Conservation (phyloP, 1,284 basidiomycete species). For the Ceratobasidium sp. region DNA sequence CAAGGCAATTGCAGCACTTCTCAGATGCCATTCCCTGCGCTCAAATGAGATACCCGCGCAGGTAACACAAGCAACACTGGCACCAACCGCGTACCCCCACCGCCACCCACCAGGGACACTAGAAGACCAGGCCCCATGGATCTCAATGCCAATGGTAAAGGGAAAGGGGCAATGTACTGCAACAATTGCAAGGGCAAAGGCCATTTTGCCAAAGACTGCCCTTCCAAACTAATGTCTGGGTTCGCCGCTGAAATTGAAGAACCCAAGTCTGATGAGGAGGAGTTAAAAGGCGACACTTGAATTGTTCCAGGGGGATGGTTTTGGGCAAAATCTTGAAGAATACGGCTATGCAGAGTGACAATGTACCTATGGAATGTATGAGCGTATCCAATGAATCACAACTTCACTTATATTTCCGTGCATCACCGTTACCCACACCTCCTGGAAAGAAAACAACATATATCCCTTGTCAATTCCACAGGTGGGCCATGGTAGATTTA, state of each 20-base stretch:
- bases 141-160: not conserved
- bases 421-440: not conserved
- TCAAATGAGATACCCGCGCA: not conserved
- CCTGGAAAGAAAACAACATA: not conserved
- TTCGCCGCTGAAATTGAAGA: not conserved
- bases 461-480: not conserved
- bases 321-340: constrained; percentile 7
- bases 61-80: not conserved
- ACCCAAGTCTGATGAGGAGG: not conserved
- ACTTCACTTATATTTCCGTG: not conserved
- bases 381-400: not conserved
- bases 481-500: constrained; percentile 1
- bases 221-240: not conserved
- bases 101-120: not conserved
- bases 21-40: not conserved
- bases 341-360: not conserved
- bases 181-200: not conserved
- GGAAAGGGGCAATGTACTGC: not conserved
- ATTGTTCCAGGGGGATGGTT: not conserved
- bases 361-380: constrained; percentile 3
- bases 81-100: not conserved
- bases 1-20: too few species aligned
- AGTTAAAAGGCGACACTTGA: not conserved
- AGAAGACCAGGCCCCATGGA: not conserved
- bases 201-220: not conserved